Evolutionary conservation across 1,284 basidiomycete genomes (phyloP), one percentile per base, ranked within the genome.

Genomic region (Fomes fomentarius): DNA sequence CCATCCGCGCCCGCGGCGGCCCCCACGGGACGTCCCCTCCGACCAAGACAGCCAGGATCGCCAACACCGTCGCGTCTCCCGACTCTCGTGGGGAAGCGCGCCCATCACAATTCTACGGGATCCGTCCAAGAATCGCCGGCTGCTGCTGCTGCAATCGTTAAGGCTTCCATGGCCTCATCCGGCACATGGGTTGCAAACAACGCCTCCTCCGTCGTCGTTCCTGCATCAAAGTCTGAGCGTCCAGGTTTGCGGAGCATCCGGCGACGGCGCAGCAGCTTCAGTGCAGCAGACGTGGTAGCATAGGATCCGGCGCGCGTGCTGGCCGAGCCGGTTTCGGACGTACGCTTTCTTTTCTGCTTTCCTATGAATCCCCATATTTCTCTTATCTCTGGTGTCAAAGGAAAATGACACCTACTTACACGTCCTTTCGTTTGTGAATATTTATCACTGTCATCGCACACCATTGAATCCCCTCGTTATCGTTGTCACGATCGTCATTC

Each of bases 241-340:
- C 89, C 91, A 14, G 83, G 84, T 2, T 70, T 91, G 60, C 76
- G 88, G 50, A 85, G 77, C 50, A 80, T 90, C 31, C 78, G 90
- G 62, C 77, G 89, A 57, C 75, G 91, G 66, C 76, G 91, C 54
- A 92, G 91, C 65, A 92, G 91, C 64, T 93, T 93, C 70, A 91
- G 90, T 67, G 77, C 85, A 53, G 88, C 88, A 9, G 88, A 94
- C 69, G 84, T 93, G 33, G 80, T 92, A 58, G 89, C 85, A 65
- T 91, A 71, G 42, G 31, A 24, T 34, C 17, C 42, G 41, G 51
- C 21, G 26, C 33, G 31, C 26, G 38, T 41, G 44, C 37, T 37
- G 37, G 17, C 52, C 49, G 51, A 54, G 41, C 58, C 34, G 58
- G 58, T 31, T 44, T 56, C 49, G 52, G 42, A 24, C 34, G 39